Conservation (phyloP, 805 yeast species). For the Teunomyces tritomae region DNA sequence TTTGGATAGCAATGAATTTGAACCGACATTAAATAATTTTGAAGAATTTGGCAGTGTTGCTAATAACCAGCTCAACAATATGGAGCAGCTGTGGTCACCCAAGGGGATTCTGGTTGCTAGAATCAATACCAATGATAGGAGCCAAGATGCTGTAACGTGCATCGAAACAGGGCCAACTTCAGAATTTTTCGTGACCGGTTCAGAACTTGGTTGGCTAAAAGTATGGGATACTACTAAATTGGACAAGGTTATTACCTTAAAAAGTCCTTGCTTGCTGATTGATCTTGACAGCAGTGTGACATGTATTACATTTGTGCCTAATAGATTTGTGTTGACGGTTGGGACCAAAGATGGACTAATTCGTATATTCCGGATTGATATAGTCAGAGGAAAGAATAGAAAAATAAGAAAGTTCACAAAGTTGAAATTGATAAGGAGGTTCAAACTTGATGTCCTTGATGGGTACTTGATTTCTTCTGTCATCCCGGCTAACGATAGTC, state of each 20-base stretch:
- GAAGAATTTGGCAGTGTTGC: conserved; percentile 59
- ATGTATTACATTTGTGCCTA: conserved; percentile 48
- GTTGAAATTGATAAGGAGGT: conserved; percentile 39
- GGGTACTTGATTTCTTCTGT: conserved; percentile 46
- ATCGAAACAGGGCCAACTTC: conserved; percentile 60
- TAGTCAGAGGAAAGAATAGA: conserved; percentile 31
- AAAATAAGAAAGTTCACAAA: conserved; percentile 27
- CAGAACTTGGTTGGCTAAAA: conserved; percentile 67
- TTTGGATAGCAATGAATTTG: conserved; percentile 51
- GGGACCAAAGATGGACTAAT: conserved; percentile 48
- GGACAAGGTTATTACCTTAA: conserved; percentile 57
- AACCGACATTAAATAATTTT: conserved; percentile 58
- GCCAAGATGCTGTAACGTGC: conserved; percentile 46
- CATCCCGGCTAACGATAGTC: conserved; percentile 39
- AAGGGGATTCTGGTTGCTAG: conserved; percentile 59
- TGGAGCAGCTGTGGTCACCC: conserved; percentile 20
- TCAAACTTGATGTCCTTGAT: conserved; percentile 27
- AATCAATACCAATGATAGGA: conserved; percentile 40
- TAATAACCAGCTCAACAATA: conserved; percentile 2
- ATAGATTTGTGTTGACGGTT: conserved; percentile 59
- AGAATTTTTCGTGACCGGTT: conserved; percentile 71
- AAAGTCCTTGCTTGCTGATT: conserved; percentile 43
- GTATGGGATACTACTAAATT: conserved; percentile 75
- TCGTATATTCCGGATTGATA: conserved; percentile 35
- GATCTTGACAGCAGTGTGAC: conserved; percentile 51